Base-by-base conservation (phyloP, 306 rosid species). In the Geum urbanum region DNA sequence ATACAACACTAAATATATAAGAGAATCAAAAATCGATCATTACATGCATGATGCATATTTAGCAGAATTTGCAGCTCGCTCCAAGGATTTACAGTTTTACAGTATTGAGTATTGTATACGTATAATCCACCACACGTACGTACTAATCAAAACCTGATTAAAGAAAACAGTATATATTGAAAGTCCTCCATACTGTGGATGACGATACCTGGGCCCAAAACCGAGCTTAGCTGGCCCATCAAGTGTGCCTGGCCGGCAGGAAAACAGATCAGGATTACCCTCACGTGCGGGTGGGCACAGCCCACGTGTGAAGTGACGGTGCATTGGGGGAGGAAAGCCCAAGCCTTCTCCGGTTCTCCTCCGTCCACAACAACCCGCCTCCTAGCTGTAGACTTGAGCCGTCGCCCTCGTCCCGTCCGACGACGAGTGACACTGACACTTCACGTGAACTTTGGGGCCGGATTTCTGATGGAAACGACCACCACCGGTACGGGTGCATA, bases 201-300 rank as follows among this genome's bases (percentile, higher is more conserved):
- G 78, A 71, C 66, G 8, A 47, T n/a, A 27, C 0, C 9, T 53
- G 84, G 88, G 85, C 78, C 68, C 65, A 8, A 41, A 27, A 61
- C 46, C 12, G 44, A 62, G 68, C 16, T 66, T 60, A 16, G 19
- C 62, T 67, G 43, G 69, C 71, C 60, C 62, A 71, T 61, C 10
- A 37, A n/a, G 69, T 3, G 83, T 79, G 72, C 79, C 91, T 84
- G 80, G 73, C 86, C 85, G 80, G 73, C 86, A 81, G 37, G 76
- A 76, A 75, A 81, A 74, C 80, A 69, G 53, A 18, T 75, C 56
- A 27, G 18, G 77, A 75, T 22, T 81, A 58, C 47, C 72, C 71
- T 75, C 92, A 87, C 96, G 86, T 84, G 91, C 61, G 87, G 78
- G 71, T 67, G 79, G 81, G 60, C 85, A 74, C 91, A 84, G 46